A percentile compares a stretch with the other conserved stretches of the same genome.
Conservation (phyloP, 306 rosid species). For the apple (Malus domestica) region ASM211411v1 NC_041790.1:35461001-35461500, state of each 20-base stretch:
- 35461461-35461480: constrained; percentile 22
- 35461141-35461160: too few species aligned
- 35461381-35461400: neutral
- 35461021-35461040: too few species aligned
- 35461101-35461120: too few species aligned
- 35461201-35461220: constrained; percentile 65
- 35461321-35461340: constrained; percentile 77
- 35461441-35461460: constrained; percentile 68
- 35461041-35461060: too few species aligned
- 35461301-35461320: constrained; percentile 49
- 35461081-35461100: too few species aligned
- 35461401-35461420: constrained; percentile 56
- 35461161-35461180: constrained; percentile 27
- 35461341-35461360: constrained; percentile 59
- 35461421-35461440: constrained; percentile 32
- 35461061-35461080: too few species aligned
- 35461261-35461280: constrained; percentile 35
- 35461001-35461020: too few species aligned
- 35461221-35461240: constrained; percentile 5
- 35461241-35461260: constrained; percentile 52
- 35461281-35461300: constrained; percentile 26
- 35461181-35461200: constrained; percentile 72
- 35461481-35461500: too few species aligned
- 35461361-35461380: constrained; percentile 27
- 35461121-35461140: too few species aligned